These are phyloP conservation scores for Telfairia occidentalis DNA, from an alignment of 331 rosid species.

Conservation along the genomic window DNA sequence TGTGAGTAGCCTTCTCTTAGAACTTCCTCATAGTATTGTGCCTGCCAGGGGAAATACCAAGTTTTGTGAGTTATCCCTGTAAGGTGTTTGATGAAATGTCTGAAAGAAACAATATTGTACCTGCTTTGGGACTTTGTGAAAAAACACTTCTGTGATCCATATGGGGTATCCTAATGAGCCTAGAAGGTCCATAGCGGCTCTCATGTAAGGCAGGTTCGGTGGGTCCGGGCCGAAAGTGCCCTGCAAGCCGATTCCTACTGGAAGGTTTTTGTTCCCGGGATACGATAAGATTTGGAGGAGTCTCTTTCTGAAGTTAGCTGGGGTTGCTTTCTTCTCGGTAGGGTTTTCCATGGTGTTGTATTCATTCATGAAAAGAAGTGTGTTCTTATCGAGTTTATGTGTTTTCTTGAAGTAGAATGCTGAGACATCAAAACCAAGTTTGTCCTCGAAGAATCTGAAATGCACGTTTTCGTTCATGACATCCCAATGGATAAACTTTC, in stretches of 20 bases:
- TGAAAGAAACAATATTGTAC: constrained; percentile 19
- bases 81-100: not conserved
- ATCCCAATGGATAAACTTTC: constrained; percentile 59
- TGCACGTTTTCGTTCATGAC: constrained; percentile 70
- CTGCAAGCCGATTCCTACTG: constrained; percentile 55
- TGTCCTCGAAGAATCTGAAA: constrained; percentile 35
- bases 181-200: constrained; percentile 56
- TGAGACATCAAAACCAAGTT: constrained; percentile 37
- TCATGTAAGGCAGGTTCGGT: constrained; percentile 51
- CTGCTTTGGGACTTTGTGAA: constrained; percentile 29
- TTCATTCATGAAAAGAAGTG: constrained; percentile 54
- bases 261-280: constrained; percentile 9
- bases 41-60: constrained; percentile 22
- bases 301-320: constrained; percentile 34
- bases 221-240: constrained; percentile 31
- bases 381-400: constrained; percentile 20
- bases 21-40: constrained; percentile 50
- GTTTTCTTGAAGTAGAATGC: constrained; percentile 22
- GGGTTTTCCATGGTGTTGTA: constrained; percentile 55
- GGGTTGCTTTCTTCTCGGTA: constrained; percentile 22
- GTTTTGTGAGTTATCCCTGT: not conserved
- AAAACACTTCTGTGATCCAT: constrained; percentile 60
- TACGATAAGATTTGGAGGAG: constrained; percentile 30
- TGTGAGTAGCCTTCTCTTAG: constrained; percentile 68
- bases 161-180: constrained; percentile 40